Evolutionary conservation across 202 grass and related monocot genomes (phyloP).

Genomic region (Schoenoplectus tabernaemontani): DNA sequence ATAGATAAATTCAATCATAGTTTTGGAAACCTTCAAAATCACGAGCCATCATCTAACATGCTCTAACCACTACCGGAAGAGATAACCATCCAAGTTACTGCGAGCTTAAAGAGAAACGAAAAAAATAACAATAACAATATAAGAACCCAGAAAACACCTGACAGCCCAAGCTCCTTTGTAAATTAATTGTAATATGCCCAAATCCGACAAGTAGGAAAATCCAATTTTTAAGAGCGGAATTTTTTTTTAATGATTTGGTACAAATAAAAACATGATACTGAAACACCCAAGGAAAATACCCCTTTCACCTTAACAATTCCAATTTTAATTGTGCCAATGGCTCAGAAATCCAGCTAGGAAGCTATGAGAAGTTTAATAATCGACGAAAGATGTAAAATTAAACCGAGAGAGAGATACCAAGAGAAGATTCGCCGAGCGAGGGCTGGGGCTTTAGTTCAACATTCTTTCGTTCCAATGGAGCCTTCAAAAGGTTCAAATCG

Average conservation of each 20-base stretch:
- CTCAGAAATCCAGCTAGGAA: not conserved
- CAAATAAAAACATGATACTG: too few relatives aligned
- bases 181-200: too few relatives aligned
- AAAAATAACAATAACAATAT: too few relatives aligned
- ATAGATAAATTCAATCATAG: not conserved
- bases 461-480: too few relatives aligned
- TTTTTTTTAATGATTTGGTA: too few relatives aligned
- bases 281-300: not conserved
- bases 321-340: not conserved
- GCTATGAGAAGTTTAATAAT: not conserved
- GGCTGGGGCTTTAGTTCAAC: too few relatives aligned
- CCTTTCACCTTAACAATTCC: not conserved
- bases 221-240: too few relatives aligned
- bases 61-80: not conserved
- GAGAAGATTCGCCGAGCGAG: not conserved
- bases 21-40: not conserved
- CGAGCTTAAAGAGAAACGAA: not conserved
- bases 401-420: not conserved
- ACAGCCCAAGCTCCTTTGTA: too few relatives aligned
- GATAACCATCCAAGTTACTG: not conserved
- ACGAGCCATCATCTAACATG: not conserved
- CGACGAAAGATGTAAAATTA: not conserved
- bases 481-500: not conserved
- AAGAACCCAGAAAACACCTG: too few relatives aligned
- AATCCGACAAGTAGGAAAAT: too few relatives aligned